Conservation (phyloP, 2,329 filamentous ascomycete species). For the Aspergillus alliaceus region DNA sequence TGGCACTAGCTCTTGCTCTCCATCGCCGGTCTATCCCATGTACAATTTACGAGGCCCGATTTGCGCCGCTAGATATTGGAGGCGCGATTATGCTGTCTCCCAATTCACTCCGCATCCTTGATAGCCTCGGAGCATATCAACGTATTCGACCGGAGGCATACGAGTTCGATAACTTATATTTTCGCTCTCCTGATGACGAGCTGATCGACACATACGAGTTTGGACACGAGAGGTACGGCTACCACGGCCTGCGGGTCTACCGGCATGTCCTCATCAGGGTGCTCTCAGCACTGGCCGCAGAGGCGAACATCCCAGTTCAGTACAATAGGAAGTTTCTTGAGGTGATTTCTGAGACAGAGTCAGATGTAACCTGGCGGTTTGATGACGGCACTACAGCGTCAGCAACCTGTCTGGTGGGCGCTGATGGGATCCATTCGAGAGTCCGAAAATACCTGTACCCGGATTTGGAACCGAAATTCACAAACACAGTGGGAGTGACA, state of each 20-base stretch:
- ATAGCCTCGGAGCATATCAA: constrained; percentile 51
- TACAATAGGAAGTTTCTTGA: constrained; percentile 52
- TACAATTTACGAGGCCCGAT: constrained; percentile 54
- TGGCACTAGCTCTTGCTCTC: constrained; percentile 56
- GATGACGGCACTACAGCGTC: constrained; percentile 43
- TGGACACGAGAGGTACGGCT: constrained; percentile 53
- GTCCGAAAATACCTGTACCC: constrained; percentile 55
- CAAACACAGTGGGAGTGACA: constrained; percentile 47
- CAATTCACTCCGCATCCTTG: constrained; percentile 57
- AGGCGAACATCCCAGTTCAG: constrained; percentile 40
- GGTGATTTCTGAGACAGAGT: constrained; percentile 43
- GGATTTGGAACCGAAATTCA: constrained; percentile 51
- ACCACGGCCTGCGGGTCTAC: constrained; percentile 56
- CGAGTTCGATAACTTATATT: constrained; percentile 54
- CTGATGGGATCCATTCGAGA: constrained; percentile 61
- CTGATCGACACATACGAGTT: constrained; percentile 48
- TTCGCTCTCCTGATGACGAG: constrained; percentile 39
- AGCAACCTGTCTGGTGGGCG: constrained; percentile 53
- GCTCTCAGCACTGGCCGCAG: constrained; percentile 43
- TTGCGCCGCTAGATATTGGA: constrained; percentile 48
- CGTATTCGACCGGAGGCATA: constrained; percentile 48
- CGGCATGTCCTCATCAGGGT: constrained; percentile 53
- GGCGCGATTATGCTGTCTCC: constrained; percentile 62
- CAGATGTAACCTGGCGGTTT: constrained; percentile 50
- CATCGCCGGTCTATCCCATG: constrained; percentile 52